Evolutionary conservation across 2,329 filamentous ascomycete genomes (phyloP), one percentile per base, ranked within the genome.

Genomic region (Aspergillus sojae): DNA sequence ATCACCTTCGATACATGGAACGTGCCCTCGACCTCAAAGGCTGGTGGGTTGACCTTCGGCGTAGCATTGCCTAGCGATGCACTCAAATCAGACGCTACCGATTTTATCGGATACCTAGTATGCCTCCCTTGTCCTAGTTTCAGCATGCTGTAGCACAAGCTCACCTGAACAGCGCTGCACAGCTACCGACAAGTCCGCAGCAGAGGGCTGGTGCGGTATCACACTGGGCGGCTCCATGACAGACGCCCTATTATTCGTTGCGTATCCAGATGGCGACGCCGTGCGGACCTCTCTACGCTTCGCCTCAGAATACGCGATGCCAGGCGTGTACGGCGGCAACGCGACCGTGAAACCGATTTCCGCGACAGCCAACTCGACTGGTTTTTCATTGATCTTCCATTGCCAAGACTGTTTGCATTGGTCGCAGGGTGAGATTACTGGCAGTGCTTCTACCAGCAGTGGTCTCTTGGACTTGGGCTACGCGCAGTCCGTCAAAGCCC

Each of bases 351-450:
- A 85, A 0, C 83, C 87, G 67, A 84, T 90, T 65, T 85, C 84
- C 21, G 83, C 84, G 10, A 83, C 78, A 32, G 80, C 89, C 61
- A 89, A 84, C 69, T 79, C 81, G 21, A 86, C 84, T 26, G 79
- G 84, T 67, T 91, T 86, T 73, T 84, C 85, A 56, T 72, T 90
- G 57, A 83, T 89, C 19, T 91, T 89, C 77, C 83, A 86, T 56
- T 91, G 89, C 75, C 76, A 87, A 66, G 81, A 82, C 65, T 88
- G 85, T 71, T 77, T 86, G 41, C 70, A 79, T 2, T 87, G 85
- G 82, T 77, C 83, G 67, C 79, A 85, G 56, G 78, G 80, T 39
- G 82, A 81, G 6, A 76, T 77, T 48, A 75, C 73, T 3, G 78
- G 78, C 3, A 78, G 77, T 4, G 78, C 79, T 4, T 79, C 79